Conservation (phyloP, 2,329 filamentous ascomycete genomes). For the Penicillium sp. region DNA sequence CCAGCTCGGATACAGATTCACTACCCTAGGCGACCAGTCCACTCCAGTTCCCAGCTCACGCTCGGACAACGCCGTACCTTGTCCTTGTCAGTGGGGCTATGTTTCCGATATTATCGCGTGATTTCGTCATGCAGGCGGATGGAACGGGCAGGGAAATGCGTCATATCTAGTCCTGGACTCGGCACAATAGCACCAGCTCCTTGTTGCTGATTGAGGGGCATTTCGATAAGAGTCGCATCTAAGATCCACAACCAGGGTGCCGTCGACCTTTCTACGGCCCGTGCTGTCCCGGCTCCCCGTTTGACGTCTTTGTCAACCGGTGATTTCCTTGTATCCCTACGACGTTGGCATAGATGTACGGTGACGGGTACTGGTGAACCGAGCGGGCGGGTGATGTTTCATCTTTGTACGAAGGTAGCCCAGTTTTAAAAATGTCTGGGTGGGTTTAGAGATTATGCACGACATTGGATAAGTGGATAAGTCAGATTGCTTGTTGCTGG, state of each 20-base stretch:
- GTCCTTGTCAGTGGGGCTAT: conserved; percentile 4
- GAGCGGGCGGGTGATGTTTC: conserved; percentile 15
- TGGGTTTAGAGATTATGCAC: conserved; percentile 18
- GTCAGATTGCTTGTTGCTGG: conserved; percentile 27
- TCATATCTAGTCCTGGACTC: background rate
- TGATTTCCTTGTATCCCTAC: background rate
- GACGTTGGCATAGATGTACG: background rate
- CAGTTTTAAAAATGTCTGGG: background rate
- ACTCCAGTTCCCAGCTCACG: background rate
- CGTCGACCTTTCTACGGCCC: background rate
- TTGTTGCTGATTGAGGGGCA: background rate
- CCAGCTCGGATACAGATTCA: conserved; percentile 1
- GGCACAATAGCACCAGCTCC: background rate
- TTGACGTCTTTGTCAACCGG: background rate
- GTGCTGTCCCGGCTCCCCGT: background rate
- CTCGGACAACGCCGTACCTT: conserved; percentile 1
- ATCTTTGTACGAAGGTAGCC: conserved; percentile 1
- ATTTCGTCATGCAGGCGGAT: conserved; percentile 8
- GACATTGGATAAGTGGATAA: conserved; percentile 16
- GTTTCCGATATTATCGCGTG: background rate
- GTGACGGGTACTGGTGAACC: conserved; percentile 14
- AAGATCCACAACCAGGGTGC: no score
- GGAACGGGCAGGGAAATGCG: conserved; percentile 1
- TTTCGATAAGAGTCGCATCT: conserved; percentile 9
- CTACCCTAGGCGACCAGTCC: background rate